Base-by-base conservation (phyloP, 2,329 filamentous ascomycete species). In the Trichoderma sp. region DNA sequence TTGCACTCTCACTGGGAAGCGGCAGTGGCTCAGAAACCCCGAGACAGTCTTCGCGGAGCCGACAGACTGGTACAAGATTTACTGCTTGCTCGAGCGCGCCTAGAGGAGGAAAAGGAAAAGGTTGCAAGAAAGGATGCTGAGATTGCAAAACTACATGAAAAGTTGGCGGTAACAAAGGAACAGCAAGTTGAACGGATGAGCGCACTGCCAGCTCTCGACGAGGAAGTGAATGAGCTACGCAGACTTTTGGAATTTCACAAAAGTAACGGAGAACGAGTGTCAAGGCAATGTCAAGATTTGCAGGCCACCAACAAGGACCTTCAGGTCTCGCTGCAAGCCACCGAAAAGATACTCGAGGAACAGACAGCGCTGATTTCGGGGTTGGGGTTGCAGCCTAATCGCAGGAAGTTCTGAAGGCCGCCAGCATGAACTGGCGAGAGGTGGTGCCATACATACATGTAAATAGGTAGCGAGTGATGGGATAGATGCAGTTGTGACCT, bases 201-300 rank as follows among this genome's bases (percentile, higher is more conserved):
- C 18, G 51, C 52, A 21, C n/a, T n/a, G 34, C 32, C 37, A 21
- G 32, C 30, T 18, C 52, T 21, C 14, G 14, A 49, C 30, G 59
- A 65, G 51, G 54, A 65, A n/a, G 43, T 54, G 6, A 56, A 59
- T n/a, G 54, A 69, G 11, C 21, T 69, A 39, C 52, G n/a, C 10
- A 60, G 26, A 18, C 37, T 69, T 1, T 28, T 69, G 59, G 67
- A 30, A 13, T 69, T 69, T 39, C 59, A 69, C 59, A 59, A 56
- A 16, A 65, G 16, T 2, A 69, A 69, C 8, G 67, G 52, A 51
- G 67, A 69, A 16, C 52, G 58, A 16, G 21, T 65, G 7, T 65
- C 67, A 8, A 69, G n/a, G 43, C 34, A 46, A 16, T 39, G 51
- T 6, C 51, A 54, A 30, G 67, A 69, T 30, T 21, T 69, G 43